These are phyloP conservation scores for Alternaria brassicicola DNA, from an alignment of 2,329 filamentous ascomycete species.

Conservation along the genomic window DNA sequence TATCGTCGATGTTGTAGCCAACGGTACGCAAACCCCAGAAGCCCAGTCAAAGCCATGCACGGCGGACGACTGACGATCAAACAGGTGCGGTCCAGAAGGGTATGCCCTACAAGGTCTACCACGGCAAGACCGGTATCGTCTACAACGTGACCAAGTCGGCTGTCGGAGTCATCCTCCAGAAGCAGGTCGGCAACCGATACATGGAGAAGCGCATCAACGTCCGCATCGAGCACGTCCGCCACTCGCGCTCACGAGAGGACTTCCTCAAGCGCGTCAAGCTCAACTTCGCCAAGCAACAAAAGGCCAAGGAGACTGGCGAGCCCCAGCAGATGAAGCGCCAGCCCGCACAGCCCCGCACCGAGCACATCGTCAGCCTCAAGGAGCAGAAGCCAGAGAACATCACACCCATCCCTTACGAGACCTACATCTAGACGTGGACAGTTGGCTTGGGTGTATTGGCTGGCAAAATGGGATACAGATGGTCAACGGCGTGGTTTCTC, in stretches of 20 bases:
- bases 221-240: slow-evolving; percentile 94
- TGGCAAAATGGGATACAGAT: slow-evolving; percentile 48
- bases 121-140: slow-evolving; percentile 92
- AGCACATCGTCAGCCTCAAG: slow-evolving; percentile 77
- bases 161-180: slow-evolving; percentile 95
- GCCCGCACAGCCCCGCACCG: slow-evolving; percentile 78
- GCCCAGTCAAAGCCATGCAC: slow-evolving; percentile 16
- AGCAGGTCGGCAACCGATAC: slow-evolving; percentile 99
- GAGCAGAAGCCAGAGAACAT: slow-evolving; percentile 91
- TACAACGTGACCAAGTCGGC: slow-evolving; percentile 99
- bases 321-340: slow-evolving; percentile 93
- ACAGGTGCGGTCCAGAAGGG: slow-evolving; percentile 54
- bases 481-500: slow-evolving; percentile 50
- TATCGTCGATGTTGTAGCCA: slow-evolving; percentile 98
- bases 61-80: slow-evolving; percentile 26
- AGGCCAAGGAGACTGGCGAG: slow-evolving; percentile 89
- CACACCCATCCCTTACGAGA: slow-evolving; percentile 93
- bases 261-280: slow-evolving; percentile 96
- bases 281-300: slow-evolving; percentile 89
- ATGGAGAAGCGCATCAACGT: slow-evolving; percentile 99
- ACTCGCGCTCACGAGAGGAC: slow-evolving; percentile 94
- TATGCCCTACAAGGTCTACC: slow-evolving; percentile 99
- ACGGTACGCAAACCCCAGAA: slow-evolving; percentile 73
- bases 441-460: slow-evolving; percentile 31
- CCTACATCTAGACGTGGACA: slow-evolving; percentile 77